These are phyloP conservation scores for Gaeumannomyces sp. DNA, from an alignment of 2,329 filamentous ascomycete species.

Conservation along the genomic window DNA sequence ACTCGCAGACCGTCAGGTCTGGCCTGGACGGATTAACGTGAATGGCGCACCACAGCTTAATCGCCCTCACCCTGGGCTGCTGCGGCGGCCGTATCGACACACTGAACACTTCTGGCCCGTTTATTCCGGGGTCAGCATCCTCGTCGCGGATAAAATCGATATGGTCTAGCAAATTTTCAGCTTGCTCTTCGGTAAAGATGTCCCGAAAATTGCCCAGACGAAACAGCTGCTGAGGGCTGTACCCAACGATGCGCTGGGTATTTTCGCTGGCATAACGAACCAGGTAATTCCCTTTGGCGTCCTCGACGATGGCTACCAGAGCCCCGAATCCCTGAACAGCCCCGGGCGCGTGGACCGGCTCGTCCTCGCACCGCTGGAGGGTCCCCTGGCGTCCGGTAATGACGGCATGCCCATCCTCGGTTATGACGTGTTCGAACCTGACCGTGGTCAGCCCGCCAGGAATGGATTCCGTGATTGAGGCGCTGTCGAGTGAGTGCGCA, in stretches of 20 bases:
- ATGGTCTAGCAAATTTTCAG: conserved; percentile 77
- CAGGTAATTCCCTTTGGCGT: conserved; percentile 58
- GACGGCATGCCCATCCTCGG: conserved; percentile 72
- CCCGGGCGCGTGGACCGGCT: conserved; percentile 83
- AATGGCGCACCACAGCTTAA: conserved; percentile 82
- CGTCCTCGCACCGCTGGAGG: conserved; percentile 79
- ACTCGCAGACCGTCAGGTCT: conserved; percentile 76
- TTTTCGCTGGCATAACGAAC: conserved; percentile 80
- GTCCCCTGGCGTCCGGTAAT: conserved; percentile 72
- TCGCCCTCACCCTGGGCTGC: conserved; percentile 42
- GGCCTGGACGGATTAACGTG: conserved; percentile 65
- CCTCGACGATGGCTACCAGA: conserved; percentile 67
- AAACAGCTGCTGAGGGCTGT: conserved; percentile 71
- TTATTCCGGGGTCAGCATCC: conserved; percentile 64
- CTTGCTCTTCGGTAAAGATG: conserved; percentile 75
- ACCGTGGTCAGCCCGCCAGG: conserved; percentile 53
- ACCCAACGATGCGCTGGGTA: conserved; percentile 66
- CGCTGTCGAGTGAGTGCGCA: conserved; percentile 6
- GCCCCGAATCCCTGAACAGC: conserved; percentile 76
- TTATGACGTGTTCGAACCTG: conserved; percentile 72
- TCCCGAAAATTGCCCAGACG: conserved; percentile 70
- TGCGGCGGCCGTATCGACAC: conserved; percentile 60
- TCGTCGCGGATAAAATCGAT: conserved; percentile 84
- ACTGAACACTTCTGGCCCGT: conserved; percentile 83
- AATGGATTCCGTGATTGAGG: conserved; percentile 11